phyloP scores from a whole-genome alignment of 1,284 basidiomycete genomes.

The Gomphus bonarii region DNA sequence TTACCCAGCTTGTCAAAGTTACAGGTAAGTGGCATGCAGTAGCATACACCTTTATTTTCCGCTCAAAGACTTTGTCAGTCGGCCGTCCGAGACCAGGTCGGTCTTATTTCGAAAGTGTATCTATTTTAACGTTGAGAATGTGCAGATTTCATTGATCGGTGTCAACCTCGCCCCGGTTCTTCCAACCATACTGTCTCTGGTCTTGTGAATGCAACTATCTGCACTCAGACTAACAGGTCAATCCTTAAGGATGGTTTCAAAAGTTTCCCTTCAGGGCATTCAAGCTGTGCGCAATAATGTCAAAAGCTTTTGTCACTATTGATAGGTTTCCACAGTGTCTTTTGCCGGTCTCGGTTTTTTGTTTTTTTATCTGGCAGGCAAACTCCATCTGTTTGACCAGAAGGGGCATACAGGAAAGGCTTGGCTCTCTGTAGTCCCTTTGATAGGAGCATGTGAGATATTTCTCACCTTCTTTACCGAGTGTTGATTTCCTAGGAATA shows the following conservation, averaged over 20 bases:
- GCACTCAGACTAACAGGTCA: slow-evolving; percentile 54
- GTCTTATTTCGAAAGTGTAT: slow-evolving; percentile 5
- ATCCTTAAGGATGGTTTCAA: slow-evolving; percentile 80
- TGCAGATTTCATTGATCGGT: slow-evolving; percentile 72
- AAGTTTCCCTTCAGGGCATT: slow-evolving; percentile 91
- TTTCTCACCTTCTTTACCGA: background rate
- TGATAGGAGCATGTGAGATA: slow-evolving; percentile 51
- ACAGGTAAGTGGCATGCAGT: slow-evolving; percentile 23
- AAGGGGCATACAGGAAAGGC: slow-evolving; percentile 78
- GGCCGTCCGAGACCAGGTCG: slow-evolving; percentile 81
- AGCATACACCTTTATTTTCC: slow-evolving; percentile 3
- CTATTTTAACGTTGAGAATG: background rate
- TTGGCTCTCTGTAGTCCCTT: slow-evolving; percentile 74
- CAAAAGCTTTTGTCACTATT: background rate
- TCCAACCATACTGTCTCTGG: slow-evolving; percentile 60
- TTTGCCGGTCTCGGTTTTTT: slow-evolving; percentile 92
- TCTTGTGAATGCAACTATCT: slow-evolving; percentile 67
- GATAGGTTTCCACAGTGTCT: slow-evolving; percentile 43
- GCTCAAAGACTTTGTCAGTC: slow-evolving; percentile 34
- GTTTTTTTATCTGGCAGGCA: slow-evolving; percentile 82
- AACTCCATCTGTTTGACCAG: slow-evolving; percentile 83
- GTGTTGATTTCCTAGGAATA: background rate
- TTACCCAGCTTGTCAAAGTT: slow-evolving; percentile 82
- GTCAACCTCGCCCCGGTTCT: slow-evolving; percentile 60
- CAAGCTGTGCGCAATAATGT: slow-evolving; percentile 46